Evolutionary conservation across 495 filamentous ascomycete species (phyloP), one percentile per base, ranked within the genome.

Genomic region (Hypoxylon intermedium): DNA sequence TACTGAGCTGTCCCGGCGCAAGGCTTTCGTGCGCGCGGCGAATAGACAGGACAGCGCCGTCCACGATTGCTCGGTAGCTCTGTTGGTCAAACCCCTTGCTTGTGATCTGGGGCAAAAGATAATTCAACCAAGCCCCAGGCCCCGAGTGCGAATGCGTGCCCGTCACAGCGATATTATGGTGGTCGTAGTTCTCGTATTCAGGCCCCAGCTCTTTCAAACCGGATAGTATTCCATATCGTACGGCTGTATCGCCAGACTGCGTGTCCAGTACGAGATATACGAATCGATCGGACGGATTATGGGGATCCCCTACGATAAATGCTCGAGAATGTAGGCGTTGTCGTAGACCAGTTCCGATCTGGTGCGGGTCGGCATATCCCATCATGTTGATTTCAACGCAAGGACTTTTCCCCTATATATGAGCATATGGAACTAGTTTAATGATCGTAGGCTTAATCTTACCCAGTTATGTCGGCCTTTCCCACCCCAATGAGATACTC

Each of bases 61-160:
- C 89, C 1, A 98, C 91, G 56, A 98, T 90, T 9, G 93, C 92
- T 31, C 85, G 83, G 68, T 94, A 97, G 60, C 90, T 92, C 72
- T 96, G 92, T 63, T 85, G 85, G 72, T 96, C 83, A 61, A 98
- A 97, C 0, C 93, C 93, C 54, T 85, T 84, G 67, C 89, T 93
- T 0, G 93, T 96, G 64, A 98, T 90, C 72, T 97, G 94, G 7
- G 94, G 93, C 16, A 98, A 79, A 4, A 98, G 82, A 71, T 98
- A 98, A 70, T 98, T 98, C 59, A 96, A 80, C 93, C 92, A 98
- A 16, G 90, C 93, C 2, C 88, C 93, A 11, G 93, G 93, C 0
- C 93, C 93, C 9, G 92, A 89, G 73, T 98, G 93, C 6, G 90
- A 93, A 73, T 98, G 93, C 2, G 94, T 97, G 15, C 94, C 93